These are phyloP conservation scores for Trypanosoma mega DNA, from an alignment of 208 protist genomes.

Conservation along the genomic window DNA sequence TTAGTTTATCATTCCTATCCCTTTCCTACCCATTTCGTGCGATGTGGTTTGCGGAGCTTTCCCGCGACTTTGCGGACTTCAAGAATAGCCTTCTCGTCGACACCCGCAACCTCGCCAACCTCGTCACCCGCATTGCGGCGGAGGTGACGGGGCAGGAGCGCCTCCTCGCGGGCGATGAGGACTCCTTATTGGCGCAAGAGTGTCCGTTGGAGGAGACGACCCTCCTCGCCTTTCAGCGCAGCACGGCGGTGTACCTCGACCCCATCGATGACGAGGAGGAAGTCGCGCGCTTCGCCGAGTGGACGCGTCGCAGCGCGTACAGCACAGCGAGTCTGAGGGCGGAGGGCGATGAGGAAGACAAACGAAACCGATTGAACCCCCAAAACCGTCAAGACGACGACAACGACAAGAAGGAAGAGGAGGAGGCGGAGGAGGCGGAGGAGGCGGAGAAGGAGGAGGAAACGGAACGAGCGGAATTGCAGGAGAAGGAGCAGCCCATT, in stretches of 20 bases:
- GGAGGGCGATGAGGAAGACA: no score
- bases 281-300: constrained; percentile 38
- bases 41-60: constrained; percentile 26
- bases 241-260: constrained; percentile 39
- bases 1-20: no score
- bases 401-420: no score
- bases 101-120: constrained; percentile 50
- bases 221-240: constrained; percentile 39
- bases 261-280: constrained; percentile 33
- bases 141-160: constrained; percentile 59
- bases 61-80: constrained; percentile 38
- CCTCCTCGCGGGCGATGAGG: constrained; percentile 67
- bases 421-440: no score
- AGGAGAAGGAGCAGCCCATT: no score
- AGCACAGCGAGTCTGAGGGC: constrained; percentile 35
- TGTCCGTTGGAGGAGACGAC: constrained; percentile 40
- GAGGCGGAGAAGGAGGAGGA: no score
- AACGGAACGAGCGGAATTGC: no score
- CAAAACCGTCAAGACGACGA: no score
- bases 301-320: constrained; percentile 42
- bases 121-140: constrained; percentile 44
- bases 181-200: constrained; percentile 33
- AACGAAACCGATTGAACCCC: no score
- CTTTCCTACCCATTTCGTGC: neutral
- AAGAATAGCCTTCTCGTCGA: constrained; percentile 55